Evolutionary conservation across 108 stramenopile genomes (phyloP).

Genomic region (Parmales sp.): DNA sequence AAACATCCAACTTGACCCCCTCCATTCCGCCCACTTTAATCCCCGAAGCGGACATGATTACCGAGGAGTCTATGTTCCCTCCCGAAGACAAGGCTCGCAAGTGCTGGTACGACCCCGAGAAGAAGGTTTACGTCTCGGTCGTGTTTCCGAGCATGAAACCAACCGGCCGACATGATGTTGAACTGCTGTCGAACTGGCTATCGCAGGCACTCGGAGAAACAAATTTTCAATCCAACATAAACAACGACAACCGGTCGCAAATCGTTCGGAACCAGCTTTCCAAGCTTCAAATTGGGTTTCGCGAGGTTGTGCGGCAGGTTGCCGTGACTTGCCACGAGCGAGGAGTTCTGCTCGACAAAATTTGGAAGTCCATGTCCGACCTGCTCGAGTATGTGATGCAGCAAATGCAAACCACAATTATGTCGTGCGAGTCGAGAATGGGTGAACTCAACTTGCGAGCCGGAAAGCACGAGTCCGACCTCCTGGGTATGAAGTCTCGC

Average conservation of each 20-base stretch:
- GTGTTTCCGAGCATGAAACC: neutral
- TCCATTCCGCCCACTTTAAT: neutral
- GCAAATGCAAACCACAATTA: slow-evolving; percentile 6
- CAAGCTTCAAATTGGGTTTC: neutral
- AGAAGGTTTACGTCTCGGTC: neutral
- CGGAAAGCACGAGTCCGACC: neutral
- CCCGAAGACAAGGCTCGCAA: neutral
- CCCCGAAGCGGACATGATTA: neutral
- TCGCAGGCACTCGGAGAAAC: neutral
- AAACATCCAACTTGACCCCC: neutral
- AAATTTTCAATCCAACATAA: neutral
- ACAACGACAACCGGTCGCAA: neutral
- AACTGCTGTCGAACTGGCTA: neutral
- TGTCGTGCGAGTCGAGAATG: neutral
- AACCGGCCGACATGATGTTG: neutral
- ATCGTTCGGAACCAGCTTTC: neutral
- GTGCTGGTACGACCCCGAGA: slow-evolving; percentile 3
- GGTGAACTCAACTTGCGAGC: neutral
- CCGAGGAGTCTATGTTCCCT: neutral
- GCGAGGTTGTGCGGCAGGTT: neutral
- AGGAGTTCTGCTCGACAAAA: slow-evolving; percentile 6
- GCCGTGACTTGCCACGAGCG: neutral
- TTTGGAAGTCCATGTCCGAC: neutral
- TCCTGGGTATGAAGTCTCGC: neutral
- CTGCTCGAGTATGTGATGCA: neutral